Evolutionary conservation across 1,139 yeast species (phyloP).

Genomic region (Pichia sp.): DNA sequence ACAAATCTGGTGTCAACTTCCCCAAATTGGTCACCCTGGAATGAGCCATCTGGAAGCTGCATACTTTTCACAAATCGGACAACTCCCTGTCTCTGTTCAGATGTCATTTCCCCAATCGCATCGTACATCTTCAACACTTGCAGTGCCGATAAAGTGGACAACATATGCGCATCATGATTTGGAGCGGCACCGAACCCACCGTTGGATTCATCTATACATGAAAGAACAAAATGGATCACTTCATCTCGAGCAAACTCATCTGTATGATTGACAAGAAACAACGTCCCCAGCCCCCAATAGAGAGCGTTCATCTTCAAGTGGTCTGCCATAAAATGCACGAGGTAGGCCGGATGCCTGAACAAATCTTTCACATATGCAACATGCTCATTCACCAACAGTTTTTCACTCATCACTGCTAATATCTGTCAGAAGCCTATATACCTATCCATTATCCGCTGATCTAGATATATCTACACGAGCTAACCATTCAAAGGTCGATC

Average conservation of each 20-base stretch:
- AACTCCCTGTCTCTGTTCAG: constrained; percentile 32
- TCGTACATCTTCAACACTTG: constrained; percentile 73
- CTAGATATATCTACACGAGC: too few species aligned
- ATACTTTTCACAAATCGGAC: constrained; percentile 48
- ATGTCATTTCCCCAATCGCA: constrained; percentile 41
- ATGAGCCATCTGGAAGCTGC: constrained; percentile 72
- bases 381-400: constrained; percentile 40
- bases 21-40: constrained; percentile 86
- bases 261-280: constrained; percentile 54
- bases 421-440: too few species aligned
- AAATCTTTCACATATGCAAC: constrained; percentile 48
- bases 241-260: constrained; percentile 57
- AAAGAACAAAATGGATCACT: constrained; percentile 60
- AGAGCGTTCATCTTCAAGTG: constrained; percentile 87
- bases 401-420: neutral
- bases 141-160: constrained; percentile 80
- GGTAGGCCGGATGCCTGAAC: constrained; percentile 48
- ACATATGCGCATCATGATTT: constrained; percentile 82
- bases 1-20: constrained; percentile 91
- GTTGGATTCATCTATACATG: constrained; percentile 54
- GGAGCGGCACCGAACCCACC: constrained; percentile 95
- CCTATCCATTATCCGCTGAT: too few species aligned
- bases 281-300: constrained; percentile 90
- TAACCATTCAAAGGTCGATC: too few species aligned
- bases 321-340: constrained; percentile 87